Evolutionary conservation across 2,329 filamentous ascomycete genomes (phyloP).

Genomic region (Aspergillus niger): DNA sequence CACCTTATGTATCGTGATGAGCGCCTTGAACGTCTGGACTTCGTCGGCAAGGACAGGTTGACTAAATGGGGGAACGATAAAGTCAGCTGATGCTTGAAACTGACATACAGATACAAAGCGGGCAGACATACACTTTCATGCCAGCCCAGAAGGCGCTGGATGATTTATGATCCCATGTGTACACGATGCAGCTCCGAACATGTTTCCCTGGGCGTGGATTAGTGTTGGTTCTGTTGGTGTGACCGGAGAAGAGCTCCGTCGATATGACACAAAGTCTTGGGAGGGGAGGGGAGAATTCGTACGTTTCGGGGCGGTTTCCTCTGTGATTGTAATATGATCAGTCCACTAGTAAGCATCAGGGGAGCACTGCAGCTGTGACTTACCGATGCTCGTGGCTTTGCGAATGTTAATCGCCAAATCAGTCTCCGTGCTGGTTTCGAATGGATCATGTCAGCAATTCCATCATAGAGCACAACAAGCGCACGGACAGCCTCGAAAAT

Average conservation of each 20-base stretch:
- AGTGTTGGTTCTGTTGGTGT: background rate
- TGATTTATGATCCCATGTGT: conserved; percentile 98
- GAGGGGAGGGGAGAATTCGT: conserved; percentile 27
- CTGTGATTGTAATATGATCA: conserved; percentile 37
- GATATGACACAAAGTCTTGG: conserved; percentile 7
- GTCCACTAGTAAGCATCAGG: conserved; percentile 15
- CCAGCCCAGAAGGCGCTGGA: conserved; percentile 94
- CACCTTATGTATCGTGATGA: conserved; percentile 97
- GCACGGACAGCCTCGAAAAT: background rate
- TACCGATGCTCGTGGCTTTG: conserved; percentile 66
- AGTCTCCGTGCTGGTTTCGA: conserved; percentile 56
- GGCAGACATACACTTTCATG: conserved; percentile 83
- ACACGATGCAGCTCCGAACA: conserved; percentile 96
- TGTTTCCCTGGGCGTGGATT: conserved; percentile 67
- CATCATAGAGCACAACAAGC: background rate
- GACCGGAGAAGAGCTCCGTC: conserved; percentile 3
- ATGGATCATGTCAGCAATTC: conserved; percentile 5
- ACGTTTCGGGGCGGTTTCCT: conserved; percentile 69
- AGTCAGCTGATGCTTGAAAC: background rate
- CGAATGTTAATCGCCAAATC: conserved; percentile 68
- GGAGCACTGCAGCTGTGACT: conserved; percentile 20
- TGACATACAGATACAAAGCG: background rate
- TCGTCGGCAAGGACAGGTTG: conserved; percentile 98
- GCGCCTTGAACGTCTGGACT: conserved; percentile 96
- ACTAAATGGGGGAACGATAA: conserved; percentile 48